Base-by-base conservation (phyloP, 2,329 filamentous ascomycete genomes). In the Botrytis fabae region DNA sequence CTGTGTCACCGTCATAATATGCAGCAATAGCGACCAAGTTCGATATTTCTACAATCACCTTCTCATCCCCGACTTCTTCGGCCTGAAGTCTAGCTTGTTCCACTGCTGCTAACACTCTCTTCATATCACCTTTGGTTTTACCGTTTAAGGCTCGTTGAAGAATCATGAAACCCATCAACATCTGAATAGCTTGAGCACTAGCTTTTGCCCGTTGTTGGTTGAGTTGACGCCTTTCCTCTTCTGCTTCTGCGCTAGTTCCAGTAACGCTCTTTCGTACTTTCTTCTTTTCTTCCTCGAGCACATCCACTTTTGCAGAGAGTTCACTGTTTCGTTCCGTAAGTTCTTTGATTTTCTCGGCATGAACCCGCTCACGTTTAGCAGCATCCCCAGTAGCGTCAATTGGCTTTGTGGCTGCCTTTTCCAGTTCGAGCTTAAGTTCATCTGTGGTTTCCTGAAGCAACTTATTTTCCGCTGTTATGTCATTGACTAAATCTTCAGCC, bases 101-200 rank as follows among this genome's bases (percentile, higher is more conserved):
- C 22, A n/a, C 28, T 28, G n/a, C 59, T 51, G 6, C 61, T 20
- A 40, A 20, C 12, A 35, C 61, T 9, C 14, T 18, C 25, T 71
- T 46, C 14, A 51, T 71, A n/a, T 71, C 69, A 12, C 25, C 35
- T 32, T 9, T 0, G 12, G 25, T 25, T 16, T n/a, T 40, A n/a
- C 71, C 71, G 7, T 32, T 20, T 20, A 54, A 10, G 20, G 71
- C 71, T 42, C 71, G 71, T 14, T 62, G 64, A 16, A 60, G 25
- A 46, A 70, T 44, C 64, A 70, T 54, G 32, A 61, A 40, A 8
- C 25, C 28, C 69, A 70, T 28, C 9, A 40, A 32, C 14, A 70
- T 51, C 25, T 70, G 22, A 32, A 70, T 4, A 32, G 22, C 22
- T 12, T 70, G 16, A 25, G 48, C 18, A 51, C 38, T 54, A 35